These are phyloP conservation scores for Malus hybrid DNA, from an alignment of 331 rosid species.

Conservation along the genomic window DNA sequence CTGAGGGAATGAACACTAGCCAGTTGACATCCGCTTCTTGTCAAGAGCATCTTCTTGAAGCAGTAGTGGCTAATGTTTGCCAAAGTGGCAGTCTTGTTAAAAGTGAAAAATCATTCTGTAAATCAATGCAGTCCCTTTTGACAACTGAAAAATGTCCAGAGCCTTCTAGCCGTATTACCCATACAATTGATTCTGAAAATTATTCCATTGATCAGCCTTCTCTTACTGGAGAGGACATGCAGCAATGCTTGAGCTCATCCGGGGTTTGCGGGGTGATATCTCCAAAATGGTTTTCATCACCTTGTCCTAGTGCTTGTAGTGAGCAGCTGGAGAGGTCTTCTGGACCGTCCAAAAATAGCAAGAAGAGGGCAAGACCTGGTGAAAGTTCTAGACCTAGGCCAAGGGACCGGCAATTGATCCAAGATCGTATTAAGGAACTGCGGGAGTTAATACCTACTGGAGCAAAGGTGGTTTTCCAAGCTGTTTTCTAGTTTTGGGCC, in stretches of 20 bases:
- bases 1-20: conserved; percentile 44
- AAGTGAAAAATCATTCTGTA: conserved; percentile 49
- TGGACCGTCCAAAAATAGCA: conserved; percentile 66
- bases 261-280: conserved; percentile 56
- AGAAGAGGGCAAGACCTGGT: conserved; percentile 69
- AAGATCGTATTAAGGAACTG: conserved; percentile 92
- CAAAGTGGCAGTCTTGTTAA: conserved; percentile 40
- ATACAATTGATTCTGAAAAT: conserved; percentile 43
- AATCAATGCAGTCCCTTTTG: conserved; percentile 60
- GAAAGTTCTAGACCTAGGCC: conserved; percentile 93
- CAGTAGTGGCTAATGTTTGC: conserved; percentile 69
- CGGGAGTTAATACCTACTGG: conserved; percentile 91
- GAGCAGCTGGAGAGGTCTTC: conserved; percentile 69
- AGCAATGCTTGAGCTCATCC: conserved; percentile 63
- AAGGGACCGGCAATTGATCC: conserved; percentile 96
- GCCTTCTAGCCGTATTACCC: conserved; percentile 47
- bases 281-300: conserved; percentile 69
- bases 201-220: conserved; percentile 52
- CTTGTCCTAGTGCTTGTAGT: conserved; percentile 61
- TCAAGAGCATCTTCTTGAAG: conserved; percentile 86
- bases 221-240: conserved; percentile 51
- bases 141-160: conserved; percentile 48
- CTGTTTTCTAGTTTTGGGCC: conserved; percentile 4
- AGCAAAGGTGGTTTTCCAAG: conserved; percentile 58
- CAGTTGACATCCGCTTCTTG: conserved; percentile 57